These are phyloP conservation scores for Glomus cerebriforme DNA, from an alignment of 192 early-diverging fungal genomes.

Conservation along the genomic window DNA sequence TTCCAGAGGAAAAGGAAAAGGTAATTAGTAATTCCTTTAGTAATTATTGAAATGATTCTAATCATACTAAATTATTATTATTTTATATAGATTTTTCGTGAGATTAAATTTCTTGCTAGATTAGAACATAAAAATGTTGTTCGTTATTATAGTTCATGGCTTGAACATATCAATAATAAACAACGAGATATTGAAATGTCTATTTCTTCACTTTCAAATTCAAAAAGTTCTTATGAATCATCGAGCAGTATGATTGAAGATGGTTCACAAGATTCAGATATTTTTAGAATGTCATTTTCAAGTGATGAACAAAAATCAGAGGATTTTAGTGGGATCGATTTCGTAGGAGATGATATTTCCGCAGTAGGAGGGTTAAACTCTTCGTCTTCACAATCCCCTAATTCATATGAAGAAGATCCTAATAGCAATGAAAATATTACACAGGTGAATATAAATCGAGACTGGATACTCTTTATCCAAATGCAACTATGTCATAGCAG, in stretches of 20 bases:
- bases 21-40: neutral
- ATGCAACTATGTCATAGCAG: slow-evolving; percentile 91
- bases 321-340: slow-evolving; percentile 36
- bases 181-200: slow-evolving; percentile 15
- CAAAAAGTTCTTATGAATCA: slow-evolving; percentile 22
- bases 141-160: slow-evolving; percentile 90
- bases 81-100: slow-evolving; percentile 74
- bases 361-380: neutral
- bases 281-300: slow-evolving; percentile 30
- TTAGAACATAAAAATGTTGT: slow-evolving; percentile 91
- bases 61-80: slow-evolving; percentile 39
- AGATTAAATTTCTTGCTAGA: slow-evolving; percentile 86
- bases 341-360: slow-evolving; percentile 28
- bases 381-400: neutral
- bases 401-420: neutral
- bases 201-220: slow-evolving; percentile 15
- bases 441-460: slow-evolving; percentile 13
- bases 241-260: slow-evolving; percentile 27
- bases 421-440: neutral
- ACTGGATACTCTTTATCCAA: slow-evolving; percentile 73
- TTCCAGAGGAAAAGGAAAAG: slow-evolving; percentile 29
- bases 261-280: slow-evolving; percentile 34
- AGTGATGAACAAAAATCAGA: slow-evolving; percentile 21
- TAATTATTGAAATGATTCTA: slow-evolving; percentile 37
- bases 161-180: slow-evolving; percentile 63